phyloP scores from a whole-genome alignment of 2,329 filamentous ascomycete genomes.

The Leptographium lundbergii region DNA sequence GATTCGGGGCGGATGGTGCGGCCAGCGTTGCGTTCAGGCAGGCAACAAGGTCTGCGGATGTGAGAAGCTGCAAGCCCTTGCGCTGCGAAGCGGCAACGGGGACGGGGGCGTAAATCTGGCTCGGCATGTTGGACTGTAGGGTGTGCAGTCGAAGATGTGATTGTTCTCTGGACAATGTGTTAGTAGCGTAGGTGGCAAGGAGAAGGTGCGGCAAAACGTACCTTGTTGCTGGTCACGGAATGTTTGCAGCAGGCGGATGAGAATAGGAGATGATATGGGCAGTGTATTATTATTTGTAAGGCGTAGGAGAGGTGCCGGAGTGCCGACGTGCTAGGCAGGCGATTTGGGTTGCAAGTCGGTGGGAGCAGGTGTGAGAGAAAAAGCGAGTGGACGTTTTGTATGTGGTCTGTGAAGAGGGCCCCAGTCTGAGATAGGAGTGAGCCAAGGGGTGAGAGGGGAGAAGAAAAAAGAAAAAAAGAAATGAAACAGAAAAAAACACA shows the following conservation, averaged over 20 bases:
- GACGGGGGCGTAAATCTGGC: constrained; percentile 31
- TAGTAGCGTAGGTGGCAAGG: background rate
- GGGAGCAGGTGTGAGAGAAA: background rate
- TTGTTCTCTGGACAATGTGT: background rate
- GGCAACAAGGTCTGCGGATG: constrained; percentile 38
- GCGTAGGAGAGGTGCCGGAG: background rate
- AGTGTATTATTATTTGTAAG: background rate
- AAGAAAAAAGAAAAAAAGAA: background rate
- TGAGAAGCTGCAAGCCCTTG: constrained; percentile 30
- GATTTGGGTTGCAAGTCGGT: background rate
- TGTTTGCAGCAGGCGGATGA: background rate
- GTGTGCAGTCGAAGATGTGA: constrained; percentile 12
- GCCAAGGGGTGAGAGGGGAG: background rate
- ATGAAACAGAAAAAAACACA: background rate
- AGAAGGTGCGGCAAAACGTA: background rate
- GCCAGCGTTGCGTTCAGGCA: constrained; percentile 38
- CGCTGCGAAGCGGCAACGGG: constrained; percentile 31
- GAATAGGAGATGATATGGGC: background rate
- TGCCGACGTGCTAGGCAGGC: background rate
- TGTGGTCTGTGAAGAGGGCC: background rate
- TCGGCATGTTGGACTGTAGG: constrained; percentile 23
- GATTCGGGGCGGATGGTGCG: constrained; percentile 8
- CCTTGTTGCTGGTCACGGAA: background rate
- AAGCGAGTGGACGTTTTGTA: background rate
- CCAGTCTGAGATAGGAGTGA: background rate